Evolutionary conservation across 768 basidiomycete genomes (phyloP), one percentile per base, ranked within the genome.

Genomic region (Mycena alexandri): DNA sequence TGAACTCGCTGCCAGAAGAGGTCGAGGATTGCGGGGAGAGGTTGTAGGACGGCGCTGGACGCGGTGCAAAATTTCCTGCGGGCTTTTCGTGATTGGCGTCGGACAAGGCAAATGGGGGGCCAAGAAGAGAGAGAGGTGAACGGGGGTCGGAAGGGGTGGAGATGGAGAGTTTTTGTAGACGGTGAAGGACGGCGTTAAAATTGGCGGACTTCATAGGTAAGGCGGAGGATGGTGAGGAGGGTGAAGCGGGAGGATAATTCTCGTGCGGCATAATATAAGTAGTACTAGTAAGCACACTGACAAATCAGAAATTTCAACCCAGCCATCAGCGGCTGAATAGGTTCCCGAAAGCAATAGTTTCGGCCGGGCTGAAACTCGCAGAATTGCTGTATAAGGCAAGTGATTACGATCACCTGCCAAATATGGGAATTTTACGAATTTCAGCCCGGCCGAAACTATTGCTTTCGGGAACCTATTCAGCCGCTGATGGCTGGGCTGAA

Each of bases 21-120:
- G 60, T 29, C 2, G 66, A 57, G 2, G 70, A 71, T 44, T 67
- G 70, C 52, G 70, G 70, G 42, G 70, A 71, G 44, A 65, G 38
- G 44, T 65, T 44, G 9, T 61, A 22, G 17, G 69, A 47, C 7
- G 59, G 58, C 22, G 47, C 44, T 2, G 59, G 62, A 16, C 65
- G 65, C 34, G 65, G 59, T 11, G 57, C 61, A 24, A 43, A 67
- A 25, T 55, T 66, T 14, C 14, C 33, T n/a, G 46, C 44, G 22
- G 34, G 36, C 19, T 61, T 50, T 36, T 62, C 55, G 46, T 34
- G 22, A 41, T 25, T 25, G 54, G 29, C 16, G 61, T 60, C 38
- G 17, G 55, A 46, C 29, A 60, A 54, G 21, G 61, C 41, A 34
- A 71, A 71, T 0, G 70, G 48, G 3, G 70, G 54, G 50, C 62